Base-by-base conservation (phyloP, 495 filamentous ascomycete species). In the Xanthoparmelia taractica region DNA sequence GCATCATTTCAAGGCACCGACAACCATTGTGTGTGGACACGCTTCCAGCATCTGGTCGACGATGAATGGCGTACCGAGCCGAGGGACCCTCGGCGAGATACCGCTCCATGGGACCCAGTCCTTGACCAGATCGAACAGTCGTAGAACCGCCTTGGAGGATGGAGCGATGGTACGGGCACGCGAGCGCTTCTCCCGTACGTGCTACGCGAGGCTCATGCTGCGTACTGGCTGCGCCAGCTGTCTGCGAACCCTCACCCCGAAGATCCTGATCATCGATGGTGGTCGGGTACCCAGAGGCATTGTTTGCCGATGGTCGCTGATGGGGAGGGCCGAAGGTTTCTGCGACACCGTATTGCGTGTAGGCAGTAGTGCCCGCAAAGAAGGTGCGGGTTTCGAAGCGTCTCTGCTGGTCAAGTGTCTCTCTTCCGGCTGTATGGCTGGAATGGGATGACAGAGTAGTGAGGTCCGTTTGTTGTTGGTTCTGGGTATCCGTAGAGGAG, bases 81-180 rank as follows among this genome's bases (percentile, higher is more conserved):
- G 65, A 65, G 38, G 45, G 65, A 41, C 57, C 56, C 34, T 64
- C 65, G 18, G 61, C 48, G 37, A 60, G 33, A 31, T 56, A 67
- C 38, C 65, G 45, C 38, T 67, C 62, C 57, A 60, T 67, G 8
- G 65, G 62, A 41, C 63, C 36, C 13, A 60, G 27, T 56, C 57
- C 65, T 60, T 48, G 58, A 31, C 34, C 31, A 41, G 48, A 31
- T 2, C 59, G 15, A 61, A 33, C 18, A 37, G 47, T 57, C 41
- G 34, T 27, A 27, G 29, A 37, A 58, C 15, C 29, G 12, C 27
- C 59, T 65, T 50, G 58, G 36, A 36, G 34, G 34, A 45, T 36
- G 4, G 17, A 20, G 10, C 43, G 10, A 18, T 61, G 63, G 40
- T 57, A 55, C 13, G 59, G 58, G 7, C 58, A 58, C n/a, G 17